A percentile compares a stretch with the other conserved stretches of the same genome.
phyloP scores from a whole-genome alignment of 75 land plant genomes.

The Cryptomeria japonica region DNA sequence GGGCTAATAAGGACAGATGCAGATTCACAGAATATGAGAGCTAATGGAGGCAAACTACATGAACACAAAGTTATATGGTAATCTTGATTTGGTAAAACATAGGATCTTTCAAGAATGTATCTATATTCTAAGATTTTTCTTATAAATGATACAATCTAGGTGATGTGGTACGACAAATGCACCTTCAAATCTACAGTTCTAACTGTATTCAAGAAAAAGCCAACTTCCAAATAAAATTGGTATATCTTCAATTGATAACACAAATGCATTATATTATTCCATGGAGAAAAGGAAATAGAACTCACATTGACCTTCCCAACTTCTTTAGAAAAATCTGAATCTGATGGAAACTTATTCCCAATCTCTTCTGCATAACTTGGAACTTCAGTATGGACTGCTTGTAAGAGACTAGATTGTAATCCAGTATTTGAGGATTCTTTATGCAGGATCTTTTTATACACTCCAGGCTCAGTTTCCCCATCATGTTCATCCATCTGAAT shows the following conservation, averaged over 20 bases:
- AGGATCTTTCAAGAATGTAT: too few species aligned
- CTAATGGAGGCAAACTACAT: too few species aligned
- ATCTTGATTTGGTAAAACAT: too few species aligned
- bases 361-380: not conserved
- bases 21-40: too few species aligned
- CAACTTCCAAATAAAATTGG: not conserved
- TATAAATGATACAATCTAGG: not conserved
- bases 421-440: not conserved
- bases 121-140: too few species aligned
- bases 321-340: not conserved
- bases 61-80: too few species aligned
- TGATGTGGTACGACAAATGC: not conserved
- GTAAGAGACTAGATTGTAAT: conserved; percentile 8
- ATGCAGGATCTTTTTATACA: not conserved
- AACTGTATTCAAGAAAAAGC: not conserved
- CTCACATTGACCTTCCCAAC: conserved; percentile 1
- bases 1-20: too few species aligned
- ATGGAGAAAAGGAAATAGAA: not conserved
- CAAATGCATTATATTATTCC: not conserved
- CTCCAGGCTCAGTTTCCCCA: not conserved
- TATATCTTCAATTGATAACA: not conserved
- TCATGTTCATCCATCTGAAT: conserved; percentile 4
- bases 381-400: conserved; percentile 2
- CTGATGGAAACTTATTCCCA: not conserved
- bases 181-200: not conserved